Evolutionary conservation across 352 stramenopile species (phyloP).

Genomic region (Thalassiosira livingstoniorum): DNA sequence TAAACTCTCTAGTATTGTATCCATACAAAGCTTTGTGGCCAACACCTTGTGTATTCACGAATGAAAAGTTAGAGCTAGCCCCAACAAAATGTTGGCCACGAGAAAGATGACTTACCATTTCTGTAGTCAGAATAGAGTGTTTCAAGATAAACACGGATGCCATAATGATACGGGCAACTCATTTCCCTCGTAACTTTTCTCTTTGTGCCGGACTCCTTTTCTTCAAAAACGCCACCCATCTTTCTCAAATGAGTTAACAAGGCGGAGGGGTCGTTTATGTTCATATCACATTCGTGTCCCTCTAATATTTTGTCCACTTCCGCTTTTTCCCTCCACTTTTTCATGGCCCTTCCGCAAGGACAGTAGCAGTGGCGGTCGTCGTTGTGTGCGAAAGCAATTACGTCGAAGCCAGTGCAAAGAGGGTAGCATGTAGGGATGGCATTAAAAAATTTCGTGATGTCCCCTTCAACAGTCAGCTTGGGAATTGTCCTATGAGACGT

Average conservation of each 20-base stretch:
- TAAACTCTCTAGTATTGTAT: conserved; percentile 1
- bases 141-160: conserved; percentile 4
- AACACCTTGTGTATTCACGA: neutral
- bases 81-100: neutral
- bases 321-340: conserved; percentile 15
- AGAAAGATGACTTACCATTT: conserved; percentile 17
- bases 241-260: conserved; percentile 23
- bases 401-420: conserved; percentile 5
- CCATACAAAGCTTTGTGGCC: conserved; percentile 28
- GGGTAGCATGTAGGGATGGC: conserved; percentile 3
- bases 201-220: conserved; percentile 2
- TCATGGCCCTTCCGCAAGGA: neutral
- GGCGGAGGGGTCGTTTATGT: neutral
- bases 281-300: neutral
- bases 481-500: neutral
- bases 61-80: neutral
- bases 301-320: neutral
- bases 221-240: conserved; percentile 12
- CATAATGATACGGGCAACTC: conserved; percentile 31
- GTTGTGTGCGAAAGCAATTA: neutral
- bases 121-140: conserved; percentile 22
- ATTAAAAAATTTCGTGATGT: conserved; percentile 6
- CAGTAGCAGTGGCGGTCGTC: conserved; percentile 12
- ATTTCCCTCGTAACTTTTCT: conserved; percentile 1
- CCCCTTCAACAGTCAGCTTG: neutral